A percentile compares a stretch with the other conserved stretches of the same genome.
Evolutionary conservation across 2,329 filamentous ascomycete genomes (phyloP).

Genomic region (Trichoderma lentiforme): DNA sequence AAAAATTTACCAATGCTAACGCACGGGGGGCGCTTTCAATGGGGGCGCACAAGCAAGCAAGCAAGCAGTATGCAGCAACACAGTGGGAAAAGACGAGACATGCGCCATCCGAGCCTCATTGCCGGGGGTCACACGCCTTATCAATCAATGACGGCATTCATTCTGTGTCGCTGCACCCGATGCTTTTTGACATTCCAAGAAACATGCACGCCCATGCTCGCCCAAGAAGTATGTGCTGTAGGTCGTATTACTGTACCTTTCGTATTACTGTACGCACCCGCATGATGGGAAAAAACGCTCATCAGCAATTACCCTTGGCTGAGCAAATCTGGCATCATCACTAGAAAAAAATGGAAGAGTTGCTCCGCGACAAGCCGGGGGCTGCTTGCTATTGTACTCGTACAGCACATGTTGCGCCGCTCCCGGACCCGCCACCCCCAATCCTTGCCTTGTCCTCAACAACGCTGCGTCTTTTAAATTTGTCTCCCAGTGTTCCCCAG

Average conservation of each 20-base stretch:
- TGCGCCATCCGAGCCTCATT: background rate
- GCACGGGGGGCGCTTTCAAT: background rate
- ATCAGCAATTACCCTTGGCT: background rate
- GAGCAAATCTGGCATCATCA: background rate
- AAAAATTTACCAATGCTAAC: background rate
- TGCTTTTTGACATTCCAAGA: background rate
- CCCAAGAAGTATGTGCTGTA: background rate
- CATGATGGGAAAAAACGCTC: background rate
- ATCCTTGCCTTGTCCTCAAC: background rate
- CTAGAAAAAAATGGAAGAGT: background rate
- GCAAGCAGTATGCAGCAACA: background rate
- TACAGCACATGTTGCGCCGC: background rate
- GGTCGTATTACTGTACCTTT: no score
- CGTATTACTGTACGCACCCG: background rate
- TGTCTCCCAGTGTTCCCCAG: background rate
- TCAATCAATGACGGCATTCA: slow-evolving; percentile 10
- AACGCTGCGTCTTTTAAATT: background rate
- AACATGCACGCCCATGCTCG: background rate
- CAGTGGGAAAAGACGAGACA: background rate
- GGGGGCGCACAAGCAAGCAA: background rate
- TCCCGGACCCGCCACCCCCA: background rate
- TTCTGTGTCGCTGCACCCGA: background rate
- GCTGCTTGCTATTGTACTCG: background rate
- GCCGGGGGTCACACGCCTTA: background rate
- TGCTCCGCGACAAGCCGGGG: background rate